Evolutionary conservation across 305 asterid genomes (phyloP), one percentile per base, ranked within the genome.

Genomic region (Coffea humblotiana): DNA sequence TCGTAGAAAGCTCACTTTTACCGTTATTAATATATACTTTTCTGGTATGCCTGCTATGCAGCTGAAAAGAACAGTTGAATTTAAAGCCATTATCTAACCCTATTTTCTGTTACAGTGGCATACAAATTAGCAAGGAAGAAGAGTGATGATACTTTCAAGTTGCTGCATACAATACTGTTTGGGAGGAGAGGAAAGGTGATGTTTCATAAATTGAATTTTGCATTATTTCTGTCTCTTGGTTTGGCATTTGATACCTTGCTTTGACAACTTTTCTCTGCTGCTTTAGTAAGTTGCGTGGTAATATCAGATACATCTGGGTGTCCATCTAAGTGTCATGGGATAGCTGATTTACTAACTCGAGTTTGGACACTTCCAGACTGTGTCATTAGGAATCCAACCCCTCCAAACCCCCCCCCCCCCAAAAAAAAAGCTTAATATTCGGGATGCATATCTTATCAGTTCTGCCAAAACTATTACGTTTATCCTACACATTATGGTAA

Each of bases 111-210:
- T 86, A 71, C 92, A 92, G 97, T 94, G 85, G 97, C 94, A 72
- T 88, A 90, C 82, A 94, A 92, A 84, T 81, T 93, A 85, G 89
- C 98, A 69, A 92, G 88, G 88, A 96, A 90, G 89, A 94, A 96
- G 90, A 87, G 82, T 27, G 98, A 94, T 4, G 99, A 96, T 21
- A 93, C 93, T 23, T 86, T 91, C 82, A 96, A 92, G 83, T 80
- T 91, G 90, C 88, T 96, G 84, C 98, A 93, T 77, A 84, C 86
- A 43, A 84, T 93, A 77, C 90, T 96, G 47, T 96, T 88, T 88
- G 95, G 96, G 80, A 90, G 98, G 90, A 90, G 98, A 78, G 98
- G 92, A 83, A 94, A 92, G 98, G 98, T 93, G 83, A 89, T 32
- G n/a, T 78, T 71, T 75, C 9, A 27, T 29, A 35, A 19, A 29